Evolutionary conservation across 116 monocot genomes (phyloP).

Genomic region (Zostera marina): DNA sequence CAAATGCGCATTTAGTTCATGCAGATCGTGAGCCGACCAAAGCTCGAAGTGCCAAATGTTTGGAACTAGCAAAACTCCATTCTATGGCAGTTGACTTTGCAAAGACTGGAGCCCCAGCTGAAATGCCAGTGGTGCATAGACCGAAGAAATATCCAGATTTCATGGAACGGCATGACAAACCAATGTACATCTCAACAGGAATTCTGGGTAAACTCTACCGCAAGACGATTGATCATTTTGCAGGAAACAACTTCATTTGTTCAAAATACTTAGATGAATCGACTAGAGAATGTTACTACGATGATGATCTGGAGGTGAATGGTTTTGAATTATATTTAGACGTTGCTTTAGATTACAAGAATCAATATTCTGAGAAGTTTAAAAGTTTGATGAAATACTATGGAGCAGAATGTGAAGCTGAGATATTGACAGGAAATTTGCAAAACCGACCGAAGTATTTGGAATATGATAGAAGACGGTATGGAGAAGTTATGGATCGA

Average conservation of each 20-base stretch:
- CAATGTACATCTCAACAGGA: conserved; percentile 45
- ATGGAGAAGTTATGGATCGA: conserved; percentile 59
- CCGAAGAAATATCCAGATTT: conserved; percentile 82
- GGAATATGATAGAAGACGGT: conserved; percentile 40
- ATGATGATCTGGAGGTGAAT: conserved; percentile 42
- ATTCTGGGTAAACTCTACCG: conserved; percentile 68
- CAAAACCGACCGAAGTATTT: conserved; percentile 33
- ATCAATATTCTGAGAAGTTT: conserved; percentile 43
- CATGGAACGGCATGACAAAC: conserved; percentile 70
- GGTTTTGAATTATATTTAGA: conserved; percentile 49
- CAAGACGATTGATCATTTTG: conserved; percentile 3
- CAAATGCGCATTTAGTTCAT: conserved; percentile 73
- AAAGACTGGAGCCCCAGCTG: conserved; percentile 83
- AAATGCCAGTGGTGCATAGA: conserved; percentile 64
- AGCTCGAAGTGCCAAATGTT: conserved; percentile 63
- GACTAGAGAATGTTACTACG: conserved; percentile 12
- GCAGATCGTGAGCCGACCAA: conserved; percentile 54
- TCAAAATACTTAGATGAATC: neutral
- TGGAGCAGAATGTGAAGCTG: conserved; percentile 39
- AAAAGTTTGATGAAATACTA: conserved; percentile 55
- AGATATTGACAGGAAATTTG: conserved; percentile 67
- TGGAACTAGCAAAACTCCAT: conserved; percentile 67
- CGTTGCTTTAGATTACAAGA: conserved; percentile 32
- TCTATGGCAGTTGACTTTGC: conserved; percentile 96
- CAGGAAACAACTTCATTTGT: neutral